A percentile compares a stretch with the other conserved stretches of the same genome.
Evolutionary conservation across 1,139 yeast species (phyloP).

Genomic region (Hanseniaspora sp.): DNA sequence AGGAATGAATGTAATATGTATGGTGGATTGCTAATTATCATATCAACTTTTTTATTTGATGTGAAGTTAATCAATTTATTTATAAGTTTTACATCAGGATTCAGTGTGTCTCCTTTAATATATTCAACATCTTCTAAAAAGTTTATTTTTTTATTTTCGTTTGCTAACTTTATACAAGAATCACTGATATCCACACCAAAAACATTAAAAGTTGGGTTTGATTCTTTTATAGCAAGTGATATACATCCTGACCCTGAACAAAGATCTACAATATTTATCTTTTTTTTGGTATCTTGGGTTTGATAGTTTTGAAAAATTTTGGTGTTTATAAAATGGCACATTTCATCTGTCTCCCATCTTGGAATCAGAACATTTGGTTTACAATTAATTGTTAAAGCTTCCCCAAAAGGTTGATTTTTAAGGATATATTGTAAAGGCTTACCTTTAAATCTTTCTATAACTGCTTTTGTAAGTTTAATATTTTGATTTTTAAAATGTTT

Average conservation of each 20-base stretch:
- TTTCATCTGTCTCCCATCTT: conserved; percentile 87
- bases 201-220: conserved; percentile 28
- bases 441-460: conserved; percentile 34
- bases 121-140: neutral
- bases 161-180: conserved; percentile 43
- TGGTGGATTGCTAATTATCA: conserved; percentile 76
- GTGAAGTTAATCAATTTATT: neutral
- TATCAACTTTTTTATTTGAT: conserved; percentile 2
- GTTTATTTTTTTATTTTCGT: conserved; percentile 33
- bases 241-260: conserved; percentile 93
- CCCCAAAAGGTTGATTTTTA: conserved; percentile 80
- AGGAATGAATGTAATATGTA: conserved; percentile 44
- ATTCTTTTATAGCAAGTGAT: conserved; percentile 41
- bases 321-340: conserved; percentile 45
- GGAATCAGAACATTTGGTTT: conserved; percentile 67
- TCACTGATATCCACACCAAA: conserved; percentile 54
- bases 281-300: conserved; percentile 11
- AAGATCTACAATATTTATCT: conserved; percentile 45
- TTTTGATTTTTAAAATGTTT: neutral
- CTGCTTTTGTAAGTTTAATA: conserved; percentile 24
- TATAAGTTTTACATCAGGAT: neutral
- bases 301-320: conserved; percentile 22
- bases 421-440: conserved; percentile 76
- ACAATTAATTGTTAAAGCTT: conserved; percentile 46
- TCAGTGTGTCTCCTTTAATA: neutral